These are phyloP conservation scores for Aspergillus baeticus DNA, from an alignment of 495 filamentous ascomycete genomes.

Conservation along the genomic window DNA sequence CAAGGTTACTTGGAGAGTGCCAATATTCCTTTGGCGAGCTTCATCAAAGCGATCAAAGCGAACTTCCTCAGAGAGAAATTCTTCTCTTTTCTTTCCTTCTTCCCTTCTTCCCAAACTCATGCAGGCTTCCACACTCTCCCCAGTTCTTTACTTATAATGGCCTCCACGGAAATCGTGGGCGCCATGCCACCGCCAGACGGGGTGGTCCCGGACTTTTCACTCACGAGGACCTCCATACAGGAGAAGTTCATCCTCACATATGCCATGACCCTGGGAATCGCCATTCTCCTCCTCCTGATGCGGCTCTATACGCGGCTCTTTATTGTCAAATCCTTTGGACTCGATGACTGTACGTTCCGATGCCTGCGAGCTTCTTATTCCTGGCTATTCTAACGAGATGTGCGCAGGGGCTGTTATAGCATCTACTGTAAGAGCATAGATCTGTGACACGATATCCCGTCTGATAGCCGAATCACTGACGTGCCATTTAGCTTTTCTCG, in stretches of 20 bases:
- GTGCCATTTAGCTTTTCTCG: background rate
- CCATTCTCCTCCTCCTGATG: background rate
- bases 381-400: background rate
- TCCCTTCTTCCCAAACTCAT: background rate
- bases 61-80: no score
- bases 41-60: no score
- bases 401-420: background rate
- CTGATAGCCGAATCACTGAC: background rate
- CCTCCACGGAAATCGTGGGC: background rate
- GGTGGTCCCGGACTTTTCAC: background rate
- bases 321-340: background rate
- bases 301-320: constrained; percentile 3
- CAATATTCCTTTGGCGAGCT: no score
- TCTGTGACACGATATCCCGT: background rate
- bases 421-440: background rate
- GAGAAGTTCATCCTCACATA: background rate
- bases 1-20: no score
- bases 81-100: no score
- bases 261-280: background rate
- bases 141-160: background rate
- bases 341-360: constrained; percentile 3
- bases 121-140: background rate
- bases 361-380: background rate
- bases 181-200: background rate
- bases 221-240: background rate